A percentile compares a stretch with the other conserved stretches of the same genome.
Evolutionary conservation across 345 rosid genomes (phyloP).

Genomic region (Limnanthes douglasii): DNA sequence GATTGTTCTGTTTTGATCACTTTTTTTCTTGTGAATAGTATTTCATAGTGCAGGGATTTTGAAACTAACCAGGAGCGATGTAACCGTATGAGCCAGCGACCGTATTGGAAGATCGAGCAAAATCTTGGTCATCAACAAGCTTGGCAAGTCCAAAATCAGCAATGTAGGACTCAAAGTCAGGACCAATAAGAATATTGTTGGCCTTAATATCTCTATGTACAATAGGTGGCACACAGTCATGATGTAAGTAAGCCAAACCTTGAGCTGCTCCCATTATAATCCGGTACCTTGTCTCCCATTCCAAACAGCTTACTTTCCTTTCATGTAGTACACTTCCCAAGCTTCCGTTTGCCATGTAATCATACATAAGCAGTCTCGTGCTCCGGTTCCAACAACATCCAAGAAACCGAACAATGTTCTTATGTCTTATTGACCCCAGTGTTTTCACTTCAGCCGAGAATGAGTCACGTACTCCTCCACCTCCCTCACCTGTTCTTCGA

Average conservation of each 20-base stretch:
- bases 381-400: constrained; percentile 83
- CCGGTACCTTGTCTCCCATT: constrained; percentile 64
- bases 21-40: too few relatives aligned
- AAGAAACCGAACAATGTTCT: constrained; percentile 73
- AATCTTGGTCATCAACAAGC: constrained; percentile 61
- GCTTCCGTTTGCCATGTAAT: constrained; percentile 81
- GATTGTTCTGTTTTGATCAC: too few relatives aligned
- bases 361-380: constrained; percentile 75
- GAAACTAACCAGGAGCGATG: constrained; percentile 75
- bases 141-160: constrained; percentile 92
- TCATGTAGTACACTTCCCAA: constrained; percentile 76
- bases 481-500: constrained; percentile 18
- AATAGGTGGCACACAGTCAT: constrained; percentile 83
- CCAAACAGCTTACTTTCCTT: constrained; percentile 35
- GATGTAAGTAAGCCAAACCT: constrained; percentile 86
- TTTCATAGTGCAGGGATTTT: neutral
- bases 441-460: constrained; percentile 85
- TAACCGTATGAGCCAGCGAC: constrained; percentile 94
- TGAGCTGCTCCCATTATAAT: constrained; percentile 74
- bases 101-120: constrained; percentile 71
- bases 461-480: constrained; percentile 56
- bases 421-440: constrained; percentile 72
- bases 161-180: constrained; percentile 64
- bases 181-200: constrained; percentile 83
- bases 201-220: constrained; percentile 92